Base-by-base conservation (phyloP, 352 stramenopile genomes). In the Paralagenidium karlingii region DNA sequence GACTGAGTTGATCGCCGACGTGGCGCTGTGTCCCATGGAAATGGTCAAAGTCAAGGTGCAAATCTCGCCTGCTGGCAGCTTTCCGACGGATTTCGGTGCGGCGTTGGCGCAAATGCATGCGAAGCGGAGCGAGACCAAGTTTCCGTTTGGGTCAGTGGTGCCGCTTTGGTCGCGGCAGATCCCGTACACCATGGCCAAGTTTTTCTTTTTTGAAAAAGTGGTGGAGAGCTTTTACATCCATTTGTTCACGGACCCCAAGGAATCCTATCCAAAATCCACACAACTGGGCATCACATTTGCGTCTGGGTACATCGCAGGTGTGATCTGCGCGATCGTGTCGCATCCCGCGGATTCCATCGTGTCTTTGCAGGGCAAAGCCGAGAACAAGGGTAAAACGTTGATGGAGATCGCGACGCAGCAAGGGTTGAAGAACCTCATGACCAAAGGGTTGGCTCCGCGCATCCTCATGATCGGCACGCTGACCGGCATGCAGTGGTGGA, bases 111-210 rank as follows among this genome's bases (percentile, higher is more conserved):
- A 81, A 42, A 96, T 97, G 81, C 80, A 77, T 39, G 75, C 69
- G 27, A 91, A 91, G 66, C 68, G 82, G 20, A 84, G 63, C 22
- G 80, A 90, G 49, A 89, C 66, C 38, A 74, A 83, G 32, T 96
- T 95, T 62, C 84, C 84, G 9, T 96, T 95, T 57, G 86, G 86
- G 42, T 93, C 78, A 43, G 60, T 97, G 1, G 78, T 93, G 34
- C 88, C 88, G 10, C 60, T 91, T 48, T 91, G 77, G 77, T 91
- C 77, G 37, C 80, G 88, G 31, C 89, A 96, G 66, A 95, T 97
- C 58, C 96, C 96, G 48, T 99, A 99, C 91, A 99, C 96, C 42
- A 99, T 98, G 92, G 90, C 94, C 42, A 99, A 99, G 75, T 99
- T 99, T 60, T 96, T 97, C 49, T 97, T 98, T 58, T 97, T 97